phyloP scores from a whole-genome alignment of 2,329 filamentous ascomycete species.

The Colletotrichum acutatum region DNA sequence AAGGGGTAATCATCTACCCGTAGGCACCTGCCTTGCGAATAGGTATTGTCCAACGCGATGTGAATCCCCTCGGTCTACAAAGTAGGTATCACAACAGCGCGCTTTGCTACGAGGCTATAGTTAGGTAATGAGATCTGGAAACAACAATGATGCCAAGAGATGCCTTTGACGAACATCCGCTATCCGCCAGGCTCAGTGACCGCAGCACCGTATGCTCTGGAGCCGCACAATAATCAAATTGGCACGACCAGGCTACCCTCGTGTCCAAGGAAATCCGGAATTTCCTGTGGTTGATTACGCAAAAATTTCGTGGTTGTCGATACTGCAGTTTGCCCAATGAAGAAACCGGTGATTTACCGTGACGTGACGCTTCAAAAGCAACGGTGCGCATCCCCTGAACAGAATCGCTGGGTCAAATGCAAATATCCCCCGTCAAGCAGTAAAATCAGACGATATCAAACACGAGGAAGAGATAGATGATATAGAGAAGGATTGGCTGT shows the following conservation, averaged over 20 bases:
- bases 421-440: too few species aligned
- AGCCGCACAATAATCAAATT: background rate
- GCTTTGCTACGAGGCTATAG: accelerated
- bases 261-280: background rate
- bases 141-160: background rate
- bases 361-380: background rate
- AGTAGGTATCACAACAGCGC: background rate
- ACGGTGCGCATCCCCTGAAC: background rate
- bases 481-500: background rate
- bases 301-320: background rate
- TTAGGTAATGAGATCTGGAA: accelerated
- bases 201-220: background rate
- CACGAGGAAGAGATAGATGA: background rate
- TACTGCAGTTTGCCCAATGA: background rate
- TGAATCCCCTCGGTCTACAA: background rate
- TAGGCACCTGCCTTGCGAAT: background rate
- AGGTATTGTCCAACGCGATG: background rate
- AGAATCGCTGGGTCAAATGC: background rate
- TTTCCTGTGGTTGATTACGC: background rate
- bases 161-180: accelerated
- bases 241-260: background rate
- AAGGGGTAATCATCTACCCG: background rate
- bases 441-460: background rate
- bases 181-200: background rate
- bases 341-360: background rate